phyloP scores from a whole-genome alignment of 23 red algal species.

The Gracilaria gracilis region DNA sequence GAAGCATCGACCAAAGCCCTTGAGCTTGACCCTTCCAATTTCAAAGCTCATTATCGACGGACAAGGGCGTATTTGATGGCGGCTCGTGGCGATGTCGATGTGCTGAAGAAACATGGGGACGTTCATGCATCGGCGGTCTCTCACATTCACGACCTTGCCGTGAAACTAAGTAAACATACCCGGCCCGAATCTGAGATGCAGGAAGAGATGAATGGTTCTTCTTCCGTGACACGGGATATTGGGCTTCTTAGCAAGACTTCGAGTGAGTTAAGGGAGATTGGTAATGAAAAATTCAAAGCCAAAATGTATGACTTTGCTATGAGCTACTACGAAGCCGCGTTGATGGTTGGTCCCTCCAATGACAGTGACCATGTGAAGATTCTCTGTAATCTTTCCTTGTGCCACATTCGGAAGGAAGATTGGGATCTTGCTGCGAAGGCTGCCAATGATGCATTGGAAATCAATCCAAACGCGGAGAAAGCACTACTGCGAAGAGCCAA shows the following conservation, averaged over 20 bases:
- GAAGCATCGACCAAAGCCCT: not conserved
- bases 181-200: not conserved
- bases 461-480: constrained; percentile 7
- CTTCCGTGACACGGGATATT: not conserved
- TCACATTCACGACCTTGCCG: not conserved
- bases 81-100: not conserved
- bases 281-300: not conserved
- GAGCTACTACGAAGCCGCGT: not conserved
- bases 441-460: not conserved
- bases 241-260: not conserved
- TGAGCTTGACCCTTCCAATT: not conserved
- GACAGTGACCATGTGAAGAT: constrained; percentile 2
- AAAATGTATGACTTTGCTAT: not conserved
- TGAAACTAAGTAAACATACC: not conserved
- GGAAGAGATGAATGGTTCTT: not conserved
- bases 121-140: not conserved
- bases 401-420: not conserved
- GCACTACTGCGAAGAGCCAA: not conserved
- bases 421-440: not conserved
- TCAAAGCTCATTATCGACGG: not conserved
- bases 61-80: not conserved
- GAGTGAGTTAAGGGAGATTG: not conserved
- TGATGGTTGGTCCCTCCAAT: not conserved
- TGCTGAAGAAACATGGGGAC: not conserved
- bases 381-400: not conserved